Base-by-base conservation (phyloP, 306 rosid species). In the Geum urbanum region DNA sequence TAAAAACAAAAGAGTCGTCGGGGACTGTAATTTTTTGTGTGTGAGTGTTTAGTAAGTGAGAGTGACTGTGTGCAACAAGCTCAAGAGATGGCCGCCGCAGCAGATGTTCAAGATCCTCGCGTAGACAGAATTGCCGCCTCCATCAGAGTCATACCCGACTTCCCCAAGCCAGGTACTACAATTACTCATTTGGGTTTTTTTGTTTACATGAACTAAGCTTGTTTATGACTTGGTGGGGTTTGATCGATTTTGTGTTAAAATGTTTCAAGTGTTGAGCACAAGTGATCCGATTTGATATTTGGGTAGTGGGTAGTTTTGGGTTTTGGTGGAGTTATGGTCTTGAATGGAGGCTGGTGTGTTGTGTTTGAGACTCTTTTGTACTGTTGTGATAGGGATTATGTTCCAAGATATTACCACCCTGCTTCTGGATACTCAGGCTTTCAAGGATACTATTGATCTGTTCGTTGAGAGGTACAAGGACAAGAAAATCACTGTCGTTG, bases 341-440 rank as follows among this genome's bases (percentile, higher is more conserved):
- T 15, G 20, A 20, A 18, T 41, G 12, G 72, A 43, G 65, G 47
- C n/a, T 59, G 39, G 20, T 39, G 46, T 35, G 46, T 37, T 18
- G 40, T 43, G 0, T 44, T 76, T 46, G 32, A 27, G 32, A 27
- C 32, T 27, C 32, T 27, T 27, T 27, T 27, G 32, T 1, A 27
- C 32, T 27, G 32, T 27, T 27, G 16, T 68, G 81, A 56, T 76
- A 95, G 99, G 99, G 80, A 95, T 95, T 71, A 51, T 95, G 92
- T 95, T 95, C 76, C 97, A 95, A 57, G 99, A 95, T 24, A 91
- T 95, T 74, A 95, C 97, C 18, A 95, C 99, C 35, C 80, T 95
- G 85, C 97, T 95, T 73, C 87, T 95, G 63, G 97, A 95, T 78
- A 79, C 84, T 1, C 84, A 80, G 86, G 99, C 99, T 72, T 95